These are phyloP conservation scores for Oenanthe sinensis DNA, from an alignment of 129 eudicot species.

Conservation along the genomic window DNA sequence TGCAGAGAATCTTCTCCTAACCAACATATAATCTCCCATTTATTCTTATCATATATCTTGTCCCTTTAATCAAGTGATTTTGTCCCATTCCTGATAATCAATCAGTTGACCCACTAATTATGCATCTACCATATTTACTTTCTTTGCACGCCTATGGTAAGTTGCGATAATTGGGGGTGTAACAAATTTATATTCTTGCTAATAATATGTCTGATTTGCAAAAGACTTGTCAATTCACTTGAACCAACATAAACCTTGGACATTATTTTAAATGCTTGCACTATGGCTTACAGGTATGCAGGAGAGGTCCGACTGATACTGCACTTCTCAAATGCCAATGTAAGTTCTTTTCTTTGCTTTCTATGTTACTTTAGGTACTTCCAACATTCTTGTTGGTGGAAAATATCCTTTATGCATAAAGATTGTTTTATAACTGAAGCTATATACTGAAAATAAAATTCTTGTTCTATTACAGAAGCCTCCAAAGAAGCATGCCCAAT, in stretches of 20 bases:
- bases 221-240: not conserved
- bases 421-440: not conserved
- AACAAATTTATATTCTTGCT: not conserved
- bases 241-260: not conserved
- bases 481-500: conserved; percentile 35
- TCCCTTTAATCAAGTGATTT: too few species aligned
- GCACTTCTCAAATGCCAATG: conserved; percentile 58
- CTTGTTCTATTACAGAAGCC: conserved; percentile 43
- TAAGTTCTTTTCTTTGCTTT: conserved; percentile 27
- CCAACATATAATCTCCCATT: too few species aligned
- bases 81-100: too few species aligned
- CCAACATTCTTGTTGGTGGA: not conserved
- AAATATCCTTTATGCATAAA: not conserved
- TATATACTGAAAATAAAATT: not conserved
- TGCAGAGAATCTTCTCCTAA: too few species aligned
- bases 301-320: conserved; percentile 83
- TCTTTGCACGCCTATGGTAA: too few species aligned
- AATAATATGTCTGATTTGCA: not conserved
- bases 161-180: too few species aligned
- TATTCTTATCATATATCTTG: too few species aligned
- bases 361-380: not conserved
- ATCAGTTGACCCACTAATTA: too few species aligned
- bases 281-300: conserved; percentile 43
- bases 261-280: not conserved
- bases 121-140: too few species aligned